Conservation (phyloP, 2,329 filamentous ascomycete genomes). For the Keithomyces neogunnii region DNA sequence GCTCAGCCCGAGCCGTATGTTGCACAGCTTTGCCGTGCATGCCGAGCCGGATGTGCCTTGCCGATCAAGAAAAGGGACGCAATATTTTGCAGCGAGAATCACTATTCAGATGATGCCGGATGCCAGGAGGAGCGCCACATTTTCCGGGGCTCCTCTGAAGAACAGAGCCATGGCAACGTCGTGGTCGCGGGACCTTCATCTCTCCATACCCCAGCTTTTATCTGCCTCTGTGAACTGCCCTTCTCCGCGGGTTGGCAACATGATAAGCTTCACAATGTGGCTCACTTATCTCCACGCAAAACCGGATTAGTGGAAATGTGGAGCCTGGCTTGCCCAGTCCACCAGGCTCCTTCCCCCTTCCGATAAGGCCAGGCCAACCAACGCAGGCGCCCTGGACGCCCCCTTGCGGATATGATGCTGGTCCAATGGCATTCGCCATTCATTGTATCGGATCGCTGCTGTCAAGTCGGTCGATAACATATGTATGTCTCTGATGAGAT, state of each 20-base stretch:
- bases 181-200: background rate
- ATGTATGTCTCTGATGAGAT: no score
- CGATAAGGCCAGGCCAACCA: constrained; percentile 7
- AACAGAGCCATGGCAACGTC: no score
- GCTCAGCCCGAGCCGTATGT: no score
- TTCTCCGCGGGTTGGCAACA: constrained; percentile 5
- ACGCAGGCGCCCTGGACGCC: background rate
- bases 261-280: constrained; percentile 1
- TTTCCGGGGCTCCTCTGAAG: background rate
- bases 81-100: no score
- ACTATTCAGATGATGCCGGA: no score
- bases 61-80: no score
- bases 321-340: background rate
- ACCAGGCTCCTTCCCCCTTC: background rate
- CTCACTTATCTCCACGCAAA: constrained; percentile 1
- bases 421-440: background rate
- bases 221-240: background rate
- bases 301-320: background rate
- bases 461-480: background rate
- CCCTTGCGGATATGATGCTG: background rate
- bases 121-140: background rate
- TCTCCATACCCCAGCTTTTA: background rate
- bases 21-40: no score
- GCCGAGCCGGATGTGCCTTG: no score
- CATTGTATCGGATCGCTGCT: background rate